A percentile compares a stretch with the other conserved stretches of the same genome.
Conservation (phyloP, 1,284 basidiomycete genomes). For the Limonomyces culmigenus region DNA sequence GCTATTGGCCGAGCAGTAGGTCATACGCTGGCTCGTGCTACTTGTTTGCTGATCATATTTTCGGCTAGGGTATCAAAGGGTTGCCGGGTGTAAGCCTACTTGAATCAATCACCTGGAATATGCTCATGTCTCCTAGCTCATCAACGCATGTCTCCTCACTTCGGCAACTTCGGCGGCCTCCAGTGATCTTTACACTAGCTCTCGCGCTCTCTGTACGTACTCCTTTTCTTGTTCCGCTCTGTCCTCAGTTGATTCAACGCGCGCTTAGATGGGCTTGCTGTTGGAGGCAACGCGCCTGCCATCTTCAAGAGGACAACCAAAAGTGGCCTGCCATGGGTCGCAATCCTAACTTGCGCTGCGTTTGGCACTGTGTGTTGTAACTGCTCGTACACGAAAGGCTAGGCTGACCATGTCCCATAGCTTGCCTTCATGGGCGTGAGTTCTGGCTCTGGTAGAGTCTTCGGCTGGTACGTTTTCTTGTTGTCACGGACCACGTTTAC, state of each 20-base stretch:
- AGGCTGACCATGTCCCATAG: constrained; percentile 29
- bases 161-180: constrained; percentile 81
- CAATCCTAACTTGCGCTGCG: constrained; percentile 47
- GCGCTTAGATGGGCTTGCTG: constrained; percentile 52
- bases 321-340: constrained; percentile 61
- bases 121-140: constrained; percentile 27
- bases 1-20: too few species aligned
- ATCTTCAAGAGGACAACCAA: constrained; percentile 54
- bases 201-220: constrained; percentile 64
- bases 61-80: too few species aligned
- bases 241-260: not conserved
- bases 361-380: constrained; percentile 66
- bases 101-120: too few species aligned
- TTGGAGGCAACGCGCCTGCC: constrained; percentile 59
- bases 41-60: too few species aligned
- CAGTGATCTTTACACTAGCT: constrained; percentile 70
- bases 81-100: too few species aligned
- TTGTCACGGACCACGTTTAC: not conserved
- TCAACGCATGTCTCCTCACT: constrained; percentile 75
- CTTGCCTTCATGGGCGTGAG: too few species aligned
- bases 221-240: not conserved
- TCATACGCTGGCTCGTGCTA: too few species aligned
- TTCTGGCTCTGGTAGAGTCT: constrained; percentile 33
- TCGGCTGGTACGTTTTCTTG: constrained; percentile 32
- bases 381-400: too few species aligned